Base-by-base conservation (phyloP, 1,284 basidiomycete species). In the Ceratobasidium sp. region DNA sequence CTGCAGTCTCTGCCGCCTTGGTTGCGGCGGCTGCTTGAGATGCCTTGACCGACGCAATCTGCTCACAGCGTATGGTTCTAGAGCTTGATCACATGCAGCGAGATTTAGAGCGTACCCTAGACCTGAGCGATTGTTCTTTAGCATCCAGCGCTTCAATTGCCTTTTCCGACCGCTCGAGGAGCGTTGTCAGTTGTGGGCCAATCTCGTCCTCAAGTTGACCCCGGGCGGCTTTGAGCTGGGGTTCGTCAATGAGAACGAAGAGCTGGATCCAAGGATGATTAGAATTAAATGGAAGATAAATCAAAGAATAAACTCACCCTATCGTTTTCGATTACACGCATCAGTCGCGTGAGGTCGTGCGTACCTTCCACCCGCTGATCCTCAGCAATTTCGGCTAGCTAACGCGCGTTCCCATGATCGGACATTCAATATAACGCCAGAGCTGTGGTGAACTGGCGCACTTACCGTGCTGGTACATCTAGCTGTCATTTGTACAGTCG, bases 81-180 rank as follows among this genome's bases (percentile, higher is more conserved):
- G 12, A 45, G 45, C 28, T 23, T 21, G 2, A 26, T 16, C 1
- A 30, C 26, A 8, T 45, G 23, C 21, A 39, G 5, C 28, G 21
- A 39, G 10, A 53, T 74, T 23, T 14, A 50, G n/a, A 23, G 52
- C 67, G 3, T 18, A 73, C 74, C 41, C 72, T 58, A 30, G 59
- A 65, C 46, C 59, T 43, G 4, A 74, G 59, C 9, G 74, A 74
- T 36, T 58, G 61, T n/a, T 59, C 57, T 32, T 46, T 69, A 21
- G 65, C 69, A 30, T 74, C 74, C 48, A 74, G 32, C 71, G 67
- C 67, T 26, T 69, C 65, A n/a, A 74, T 72, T 21, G 64, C 71
- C 60, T 74, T 74, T 53, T 74, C 74, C 6, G 71, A 72, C 32
- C 72, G 71, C 16, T 64, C 65, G 45, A 74, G 72, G 14, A 74